Evolutionary conservation across 2,329 filamentous ascomycete species (phyloP).

Genomic region (Polychaeton citri): DNA sequence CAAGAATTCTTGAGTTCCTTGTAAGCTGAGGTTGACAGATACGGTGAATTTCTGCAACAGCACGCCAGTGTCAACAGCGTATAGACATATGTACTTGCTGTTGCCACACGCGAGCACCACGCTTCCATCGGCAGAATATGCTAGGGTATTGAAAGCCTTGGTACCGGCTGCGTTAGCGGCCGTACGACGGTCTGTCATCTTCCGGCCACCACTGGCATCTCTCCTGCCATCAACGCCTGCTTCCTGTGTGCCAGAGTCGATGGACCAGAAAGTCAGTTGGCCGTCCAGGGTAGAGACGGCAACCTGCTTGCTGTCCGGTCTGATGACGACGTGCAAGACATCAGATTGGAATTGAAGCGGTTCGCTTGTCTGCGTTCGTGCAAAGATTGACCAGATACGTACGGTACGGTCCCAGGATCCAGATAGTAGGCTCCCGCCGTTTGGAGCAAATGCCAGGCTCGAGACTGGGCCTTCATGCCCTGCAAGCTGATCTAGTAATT

Average conservation of each 20-base stretch:
- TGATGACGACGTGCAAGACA: slow-evolving; percentile 70
- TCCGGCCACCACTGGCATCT: slow-evolving; percentile 86
- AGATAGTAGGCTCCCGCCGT: slow-evolving; percentile 70
- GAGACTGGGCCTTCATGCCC: slow-evolving; percentile 93
- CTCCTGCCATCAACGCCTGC: slow-evolving; percentile 77
- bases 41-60: slow-evolving; percentile 92
- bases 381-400: slow-evolving; percentile 91
- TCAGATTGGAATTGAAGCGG: slow-evolving; percentile 86
- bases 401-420: slow-evolving; percentile 97
- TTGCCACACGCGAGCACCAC: slow-evolving; percentile 85
- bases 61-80: slow-evolving; percentile 85
- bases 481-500: slow-evolving; percentile 77
- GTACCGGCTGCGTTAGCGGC: slow-evolving; percentile 83
- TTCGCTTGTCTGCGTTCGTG: slow-evolving; percentile 85
- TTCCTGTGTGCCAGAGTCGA: slow-evolving; percentile 76
- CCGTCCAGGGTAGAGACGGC: slow-evolving; percentile 88
- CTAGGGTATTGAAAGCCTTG: slow-evolving; percentile 78
- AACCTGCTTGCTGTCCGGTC: slow-evolving; percentile 82
- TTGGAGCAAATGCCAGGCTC: slow-evolving; percentile 74
- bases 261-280: slow-evolving; percentile 87
- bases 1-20: slow-evolving; percentile 91
- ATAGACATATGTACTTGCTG: slow-evolving; percentile 97
- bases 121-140: slow-evolving; percentile 82
- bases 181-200: slow-evolving; percentile 72
- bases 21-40: slow-evolving; percentile 86